Evolutionary conservation across 306 rosid species (phyloP), one percentile per base, ranked within the genome.

Genomic region (Medicago lupulina): DNA sequence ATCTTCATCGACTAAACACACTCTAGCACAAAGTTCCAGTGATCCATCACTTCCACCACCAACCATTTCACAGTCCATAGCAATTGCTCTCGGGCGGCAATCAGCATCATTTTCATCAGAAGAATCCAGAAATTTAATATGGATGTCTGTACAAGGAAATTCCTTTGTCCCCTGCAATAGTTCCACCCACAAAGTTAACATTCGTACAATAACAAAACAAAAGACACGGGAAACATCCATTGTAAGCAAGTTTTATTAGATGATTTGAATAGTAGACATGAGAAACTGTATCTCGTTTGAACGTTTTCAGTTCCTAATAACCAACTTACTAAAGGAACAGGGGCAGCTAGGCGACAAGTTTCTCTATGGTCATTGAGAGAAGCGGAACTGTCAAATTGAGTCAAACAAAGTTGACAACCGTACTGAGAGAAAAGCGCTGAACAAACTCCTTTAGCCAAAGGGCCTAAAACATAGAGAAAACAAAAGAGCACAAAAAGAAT

Each of bases 31-130:
- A 34, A 93, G 79, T 73, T 89, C 96, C 59, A 93, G 77, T 0
- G 96, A 70, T 72, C 97, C 98, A 85, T 93, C 98, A 82, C 85
- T 84, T 87, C 97, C 97, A 67, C 98, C 97, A 25, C 90, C 90
- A 81, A 88, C 93, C 96, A 93, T 93, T 85, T 90, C 97, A 81
- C 97, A 93, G 77, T 93, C 96, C 25, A 90, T 66, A 14, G 93
- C 89, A 81, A 90, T 68, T 64, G 95, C 95, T 81, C 80, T 76
- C 18, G 80, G 81, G 62, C 14, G 49, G 65, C 79, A 36, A 10
- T 69, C 85, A 18, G 54, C 47, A 49, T 60, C 76, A 51, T 67
- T 79, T 76, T 81, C 86, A 58, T 58, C 71, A 53, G 36, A 74
- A 10, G 74, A 74, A 76, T 70, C 80, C 36, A 64, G 81, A 65